These are phyloP conservation scores for Abortiporus biennis DNA, from an alignment of 1,284 basidiomycete species.

Conservation along the genomic window DNA sequence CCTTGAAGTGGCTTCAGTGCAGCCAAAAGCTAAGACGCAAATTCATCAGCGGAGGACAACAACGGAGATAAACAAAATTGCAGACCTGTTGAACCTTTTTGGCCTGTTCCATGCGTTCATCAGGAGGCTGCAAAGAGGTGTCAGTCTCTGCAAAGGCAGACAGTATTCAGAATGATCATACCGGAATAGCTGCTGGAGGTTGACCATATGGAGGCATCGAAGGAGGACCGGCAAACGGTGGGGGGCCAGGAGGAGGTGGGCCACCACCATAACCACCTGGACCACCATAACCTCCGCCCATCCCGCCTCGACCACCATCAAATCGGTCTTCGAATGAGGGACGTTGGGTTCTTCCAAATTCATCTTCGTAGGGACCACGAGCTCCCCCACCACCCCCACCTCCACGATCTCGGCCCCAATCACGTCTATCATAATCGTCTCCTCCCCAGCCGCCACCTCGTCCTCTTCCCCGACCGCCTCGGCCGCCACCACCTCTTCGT, in stretches of 20 bases:
- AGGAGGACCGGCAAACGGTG: slow-evolving; percentile 25
- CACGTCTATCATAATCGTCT: slow-evolving; percentile 38
- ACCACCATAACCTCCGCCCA: slow-evolving; percentile 27
- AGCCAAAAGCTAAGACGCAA: slow-evolving; percentile 46
- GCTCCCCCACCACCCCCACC: no score
- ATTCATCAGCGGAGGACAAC: slow-evolving; percentile 7
- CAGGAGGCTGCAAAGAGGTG: slow-evolving; percentile 29
- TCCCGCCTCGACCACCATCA: no score
- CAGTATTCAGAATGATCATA: slow-evolving; percentile 13
- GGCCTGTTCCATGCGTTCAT: slow-evolving; percentile 77
- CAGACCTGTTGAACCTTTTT: slow-evolving; percentile 71
- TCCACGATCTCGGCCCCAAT: slow-evolving; percentile 41
- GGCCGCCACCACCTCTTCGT: slow-evolving; percentile 26
- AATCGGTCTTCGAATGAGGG: slow-evolving; percentile 27
- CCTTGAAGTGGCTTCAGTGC: slow-evolving; percentile 67
- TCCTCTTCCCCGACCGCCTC: slow-evolving; percentile 24
- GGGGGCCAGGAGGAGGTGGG: slow-evolving; percentile 18
- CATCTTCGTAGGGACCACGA: slow-evolving; percentile 38
- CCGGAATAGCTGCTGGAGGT: slow-evolving; percentile 19
- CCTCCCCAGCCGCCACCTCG: slow-evolving; percentile 16
- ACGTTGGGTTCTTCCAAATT: slow-evolving; percentile 23
- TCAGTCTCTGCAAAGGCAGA: no score
- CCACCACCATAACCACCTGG: slow-evolving; percentile 15
- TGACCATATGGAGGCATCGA: slow-evolving; percentile 22
- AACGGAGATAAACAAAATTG: slow-evolving; percentile 2